Conservation (phyloP, 495 filamentous ascomycete genomes). For the Penicillium ochrochloron region DNA sequence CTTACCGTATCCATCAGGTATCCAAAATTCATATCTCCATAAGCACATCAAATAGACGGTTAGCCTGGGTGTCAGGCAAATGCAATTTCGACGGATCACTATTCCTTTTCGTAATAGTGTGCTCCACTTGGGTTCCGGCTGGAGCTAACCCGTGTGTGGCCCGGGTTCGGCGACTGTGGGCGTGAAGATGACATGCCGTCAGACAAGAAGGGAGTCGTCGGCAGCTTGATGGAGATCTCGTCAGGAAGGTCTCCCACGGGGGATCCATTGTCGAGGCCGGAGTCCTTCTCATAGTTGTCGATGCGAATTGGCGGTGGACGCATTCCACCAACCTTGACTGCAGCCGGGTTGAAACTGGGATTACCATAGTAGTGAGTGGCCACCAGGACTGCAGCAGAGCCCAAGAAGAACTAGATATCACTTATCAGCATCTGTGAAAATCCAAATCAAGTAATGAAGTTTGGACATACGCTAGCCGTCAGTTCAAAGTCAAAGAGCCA, state of each 20-base stretch:
- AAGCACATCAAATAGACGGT: constrained; percentile 5
- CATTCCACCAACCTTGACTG: constrained; percentile 48
- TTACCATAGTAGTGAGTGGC: constrained; percentile 86
- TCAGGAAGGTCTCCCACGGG: constrained; percentile 39
- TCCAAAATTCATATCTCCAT: constrained; percentile 30
- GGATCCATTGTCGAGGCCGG: constrained; percentile 54
- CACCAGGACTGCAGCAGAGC: constrained; percentile 73
- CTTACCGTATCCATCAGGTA: constrained; percentile 23
- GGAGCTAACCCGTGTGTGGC: constrained; percentile 54
- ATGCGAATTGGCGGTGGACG: constrained; percentile 78
- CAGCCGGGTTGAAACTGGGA: constrained; percentile 34
- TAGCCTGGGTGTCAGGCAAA: not conserved
- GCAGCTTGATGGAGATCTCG: constrained; percentile 58
- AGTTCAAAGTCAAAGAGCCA: constrained; percentile 82
- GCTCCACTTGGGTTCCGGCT: constrained; percentile 36
- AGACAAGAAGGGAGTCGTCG: constrained; percentile 53
- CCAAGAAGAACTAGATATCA: constrained; percentile 73
- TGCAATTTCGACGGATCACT: constrained; percentile 6
- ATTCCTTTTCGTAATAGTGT: constrained; percentile 42
- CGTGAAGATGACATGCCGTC: constrained; percentile 66
- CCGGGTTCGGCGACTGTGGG: constrained; percentile 62
- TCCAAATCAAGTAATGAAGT: not conserved
- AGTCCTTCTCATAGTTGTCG: constrained; percentile 71
- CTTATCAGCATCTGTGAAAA: constrained; percentile 26
- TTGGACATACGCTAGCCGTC: constrained; percentile 65